These are phyloP conservation scores for Ustilago cynodontis DNA, from an alignment of 1,284 basidiomycete genomes.

Conservation along the genomic window DNA sequence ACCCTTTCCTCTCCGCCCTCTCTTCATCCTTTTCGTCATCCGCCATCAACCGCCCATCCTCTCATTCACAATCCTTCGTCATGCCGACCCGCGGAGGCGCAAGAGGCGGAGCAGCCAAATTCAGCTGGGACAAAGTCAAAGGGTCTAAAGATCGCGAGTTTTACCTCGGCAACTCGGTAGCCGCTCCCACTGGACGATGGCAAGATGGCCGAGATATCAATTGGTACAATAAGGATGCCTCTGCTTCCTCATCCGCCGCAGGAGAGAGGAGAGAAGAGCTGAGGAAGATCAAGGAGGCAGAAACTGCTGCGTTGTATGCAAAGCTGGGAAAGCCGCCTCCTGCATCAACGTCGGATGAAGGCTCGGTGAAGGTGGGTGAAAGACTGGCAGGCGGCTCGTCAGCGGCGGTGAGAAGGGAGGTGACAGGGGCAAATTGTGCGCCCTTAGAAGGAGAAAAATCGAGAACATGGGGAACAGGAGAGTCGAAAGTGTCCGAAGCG, in stretches of 20 bases:
- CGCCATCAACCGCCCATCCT: background rate
- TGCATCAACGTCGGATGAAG: background rate
- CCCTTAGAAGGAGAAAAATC: constrained; percentile 24
- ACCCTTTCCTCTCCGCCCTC: background rate
- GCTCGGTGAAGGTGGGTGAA: constrained; percentile 25
- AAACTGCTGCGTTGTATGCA: constrained; percentile 60
- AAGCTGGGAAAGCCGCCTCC: constrained; percentile 47
- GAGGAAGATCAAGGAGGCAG: constrained; percentile 59
- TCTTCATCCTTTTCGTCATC: background rate
- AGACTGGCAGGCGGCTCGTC: constrained; percentile 39
- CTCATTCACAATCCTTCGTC: background rate
- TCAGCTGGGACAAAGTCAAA: constrained; percentile 65
- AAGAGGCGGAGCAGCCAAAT: constrained; percentile 66
- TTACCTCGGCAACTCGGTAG: constrained; percentile 67
- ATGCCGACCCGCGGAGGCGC: constrained; percentile 58
- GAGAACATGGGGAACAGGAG: constrained; percentile 28
- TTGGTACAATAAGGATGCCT: constrained; percentile 67
- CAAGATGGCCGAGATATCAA: constrained; percentile 66
- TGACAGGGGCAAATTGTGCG: constrained; percentile 51
- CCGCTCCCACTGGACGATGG: constrained; percentile 68
- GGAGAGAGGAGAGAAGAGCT: constrained; percentile 60
- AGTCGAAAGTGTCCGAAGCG: constrained; percentile 34
- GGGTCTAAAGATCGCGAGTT: constrained; percentile 67
- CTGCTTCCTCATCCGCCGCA: constrained; percentile 5
- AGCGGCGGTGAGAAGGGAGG: constrained; percentile 16